phyloP scores from a whole-genome alignment of 2,329 filamentous ascomycete species.

The Elsinoe ampelina region DNA sequence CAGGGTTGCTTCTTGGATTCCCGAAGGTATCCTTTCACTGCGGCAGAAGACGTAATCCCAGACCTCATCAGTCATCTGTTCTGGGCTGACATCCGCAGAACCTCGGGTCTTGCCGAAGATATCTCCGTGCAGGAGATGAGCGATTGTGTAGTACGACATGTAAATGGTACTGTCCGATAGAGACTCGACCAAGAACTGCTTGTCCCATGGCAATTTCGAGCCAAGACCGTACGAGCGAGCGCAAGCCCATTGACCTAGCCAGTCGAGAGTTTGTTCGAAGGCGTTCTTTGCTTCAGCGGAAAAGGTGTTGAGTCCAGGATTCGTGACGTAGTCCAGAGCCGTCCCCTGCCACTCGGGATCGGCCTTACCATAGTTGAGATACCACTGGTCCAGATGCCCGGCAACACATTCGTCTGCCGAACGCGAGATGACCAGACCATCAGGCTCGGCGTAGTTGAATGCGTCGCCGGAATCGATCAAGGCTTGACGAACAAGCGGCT shows the following conservation, averaged over 20 bases:
- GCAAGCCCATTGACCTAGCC: constrained; percentile 95
- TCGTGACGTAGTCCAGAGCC: constrained; percentile 63
- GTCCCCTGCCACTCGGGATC: constrained; percentile 67
- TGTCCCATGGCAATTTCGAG: constrained; percentile 90
- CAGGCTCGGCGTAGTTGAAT: constrained; percentile 89
- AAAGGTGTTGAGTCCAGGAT: constrained; percentile 67
- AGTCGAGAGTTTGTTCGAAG: constrained; percentile 78
- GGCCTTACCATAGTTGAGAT: constrained; percentile 83
- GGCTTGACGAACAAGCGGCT: constrained; percentile 71
- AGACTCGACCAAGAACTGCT: constrained; percentile 81
- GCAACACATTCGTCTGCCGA: constrained; percentile 91
- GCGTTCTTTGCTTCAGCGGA: constrained; percentile 46
- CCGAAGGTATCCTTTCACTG: constrained; percentile 58
- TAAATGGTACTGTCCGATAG: constrained; percentile 90
- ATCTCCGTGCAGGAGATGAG: constrained; percentile 59
- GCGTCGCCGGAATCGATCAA: constrained; percentile 69
- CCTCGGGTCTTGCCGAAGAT: constrained; percentile 72
- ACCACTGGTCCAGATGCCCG: constrained; percentile 93
- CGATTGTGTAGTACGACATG: constrained; percentile 60
- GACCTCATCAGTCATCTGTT: constrained; percentile 88
- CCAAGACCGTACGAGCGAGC: constrained; percentile 85
- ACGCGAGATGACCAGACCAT: constrained; percentile 77
- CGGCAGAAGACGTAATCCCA: constrained; percentile 94
- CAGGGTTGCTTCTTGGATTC: constrained; percentile 64
- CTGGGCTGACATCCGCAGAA: constrained; percentile 58